phyloP scores from a whole-genome alignment of 75 land plant species.

The Pinus taeda region DNA sequence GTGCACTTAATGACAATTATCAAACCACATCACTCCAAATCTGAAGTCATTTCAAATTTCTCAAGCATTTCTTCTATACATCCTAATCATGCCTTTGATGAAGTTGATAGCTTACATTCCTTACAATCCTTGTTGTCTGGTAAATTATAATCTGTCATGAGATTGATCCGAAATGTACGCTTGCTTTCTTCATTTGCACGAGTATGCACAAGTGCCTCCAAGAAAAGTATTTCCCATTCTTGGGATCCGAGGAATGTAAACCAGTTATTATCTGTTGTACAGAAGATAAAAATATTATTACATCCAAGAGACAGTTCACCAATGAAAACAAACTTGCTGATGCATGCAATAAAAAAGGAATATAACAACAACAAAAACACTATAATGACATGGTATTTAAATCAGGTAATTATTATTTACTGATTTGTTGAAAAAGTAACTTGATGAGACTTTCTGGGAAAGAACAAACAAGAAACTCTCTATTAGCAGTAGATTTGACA shows the following conservation, averaged over 20 bases:
- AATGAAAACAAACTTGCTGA: background rate
- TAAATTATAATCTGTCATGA: slow-evolving; percentile 18
- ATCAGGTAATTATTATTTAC: background rate
- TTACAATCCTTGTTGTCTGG: slow-evolving; percentile 18
- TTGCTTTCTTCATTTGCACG: slow-evolving; percentile 40
- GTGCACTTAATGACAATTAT: background rate
- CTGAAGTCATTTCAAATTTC: background rate
- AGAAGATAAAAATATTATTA: background rate
- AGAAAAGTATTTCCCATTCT: slow-evolving; percentile 67
- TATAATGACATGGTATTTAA: background rate
- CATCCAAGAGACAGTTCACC: background rate
- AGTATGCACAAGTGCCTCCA: slow-evolving; percentile 75
- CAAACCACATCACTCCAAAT: background rate
- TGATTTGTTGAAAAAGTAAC: background rate
- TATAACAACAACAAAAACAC: background rate
- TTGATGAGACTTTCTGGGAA: too few relatives aligned
- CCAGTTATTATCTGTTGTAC: slow-evolving; percentile 33
- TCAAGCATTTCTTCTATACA: background rate
- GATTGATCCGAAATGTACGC: slow-evolving; percentile 39
- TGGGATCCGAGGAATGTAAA: slow-evolving; percentile 34
- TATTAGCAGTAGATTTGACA: too few relatives aligned
- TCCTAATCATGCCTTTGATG: background rate
- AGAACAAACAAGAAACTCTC: too few relatives aligned
- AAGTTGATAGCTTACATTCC: slow-evolving; percentile 8
- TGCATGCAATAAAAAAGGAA: background rate